Conservation (phyloP, 1,284 basidiomycete genomes). For the Meripilus lineatus region DNA sequence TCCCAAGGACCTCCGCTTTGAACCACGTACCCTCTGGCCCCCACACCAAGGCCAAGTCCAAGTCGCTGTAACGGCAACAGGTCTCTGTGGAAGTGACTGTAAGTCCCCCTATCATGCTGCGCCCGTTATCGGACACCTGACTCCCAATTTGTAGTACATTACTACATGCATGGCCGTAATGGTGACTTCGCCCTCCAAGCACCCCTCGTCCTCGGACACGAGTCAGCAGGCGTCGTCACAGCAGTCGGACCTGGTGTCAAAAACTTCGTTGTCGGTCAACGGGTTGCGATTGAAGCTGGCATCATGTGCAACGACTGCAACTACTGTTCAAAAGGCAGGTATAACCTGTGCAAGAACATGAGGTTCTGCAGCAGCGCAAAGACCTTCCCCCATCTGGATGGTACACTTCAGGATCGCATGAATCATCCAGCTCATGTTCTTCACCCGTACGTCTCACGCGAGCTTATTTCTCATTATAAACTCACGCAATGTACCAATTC, state of each 20-base stretch:
- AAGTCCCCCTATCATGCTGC: constrained; percentile 26
- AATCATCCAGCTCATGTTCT: constrained; percentile 84
- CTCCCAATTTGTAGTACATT: constrained; percentile 60
- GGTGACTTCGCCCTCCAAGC: constrained; percentile 85
- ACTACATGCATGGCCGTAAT: constrained; percentile 85
- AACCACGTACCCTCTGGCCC: constrained; percentile 61
- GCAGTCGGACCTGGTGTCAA: constrained; percentile 66
- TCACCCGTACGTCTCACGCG: constrained; percentile 65
- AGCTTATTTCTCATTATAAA: background rate
- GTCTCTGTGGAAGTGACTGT: constrained; percentile 91
- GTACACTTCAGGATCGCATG: constrained; percentile 84
- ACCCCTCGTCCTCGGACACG: constrained; percentile 88
- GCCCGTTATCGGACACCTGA: constrained; percentile 2
- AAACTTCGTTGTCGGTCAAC: constrained; percentile 73
- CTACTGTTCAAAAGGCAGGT: constrained; percentile 71
- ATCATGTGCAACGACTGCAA: constrained; percentile 77
- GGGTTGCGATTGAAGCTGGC: constrained; percentile 93
- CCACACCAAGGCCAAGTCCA: constrained; percentile 68
- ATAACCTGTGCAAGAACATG: constrained; percentile 90
- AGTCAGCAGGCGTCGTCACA: constrained; percentile 80
- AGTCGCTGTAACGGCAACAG: constrained; percentile 76
- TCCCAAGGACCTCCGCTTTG: constrained; percentile 66
- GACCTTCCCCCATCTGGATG: constrained; percentile 90
- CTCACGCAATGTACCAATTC: background rate
- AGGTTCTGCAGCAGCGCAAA: constrained; percentile 89